Conservation (phyloP, 1,284 basidiomycete species). For the Papiliotrema fonsecae region DNA sequence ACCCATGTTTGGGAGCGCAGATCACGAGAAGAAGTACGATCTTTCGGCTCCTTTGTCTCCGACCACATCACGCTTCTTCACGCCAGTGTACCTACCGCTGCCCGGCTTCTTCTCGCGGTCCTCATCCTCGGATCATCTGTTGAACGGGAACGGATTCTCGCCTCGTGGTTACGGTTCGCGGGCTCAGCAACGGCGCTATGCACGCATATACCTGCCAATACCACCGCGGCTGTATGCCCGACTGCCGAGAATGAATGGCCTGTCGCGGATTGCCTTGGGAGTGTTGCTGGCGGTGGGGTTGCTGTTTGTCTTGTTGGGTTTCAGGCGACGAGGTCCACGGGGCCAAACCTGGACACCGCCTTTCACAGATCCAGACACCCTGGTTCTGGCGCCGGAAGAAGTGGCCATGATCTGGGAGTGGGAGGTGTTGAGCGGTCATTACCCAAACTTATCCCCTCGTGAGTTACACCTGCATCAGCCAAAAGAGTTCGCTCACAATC, state of each 20-base stretch:
- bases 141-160: conserved; percentile 13
- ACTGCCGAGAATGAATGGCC: conserved; percentile 52
- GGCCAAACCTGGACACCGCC: conserved; percentile 63
- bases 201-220: conserved; percentile 56
- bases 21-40: conserved; percentile 36
- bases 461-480: conserved; percentile 39
- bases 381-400: conserved; percentile 70
- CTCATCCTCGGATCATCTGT: conserved; percentile 7
- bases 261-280: conserved; percentile 53
- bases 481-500: conserved; percentile 6
- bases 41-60: conserved; percentile 22
- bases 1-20: conserved; percentile 37
- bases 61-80: conserved; percentile 29
- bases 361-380: conserved; percentile 66
- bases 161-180: conserved; percentile 15
- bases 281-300: conserved; percentile 54
- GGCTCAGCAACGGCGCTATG: conserved; percentile 17
- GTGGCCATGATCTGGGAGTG: conserved; percentile 84
- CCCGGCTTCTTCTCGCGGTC: conserved; percentile 21
- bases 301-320: conserved; percentile 53
- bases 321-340: conserved; percentile 48
- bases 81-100: conserved; percentile 41
- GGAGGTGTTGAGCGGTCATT: conserved; percentile 86
- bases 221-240: conserved; percentile 54
- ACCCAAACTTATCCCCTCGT: conserved; percentile 73